Percentiles rank a stretch among this genome's conserved stretches.
Conservation (phyloP, 2,329 filamentous ascomycete species). For the Lecanicillium sp. region DNA sequence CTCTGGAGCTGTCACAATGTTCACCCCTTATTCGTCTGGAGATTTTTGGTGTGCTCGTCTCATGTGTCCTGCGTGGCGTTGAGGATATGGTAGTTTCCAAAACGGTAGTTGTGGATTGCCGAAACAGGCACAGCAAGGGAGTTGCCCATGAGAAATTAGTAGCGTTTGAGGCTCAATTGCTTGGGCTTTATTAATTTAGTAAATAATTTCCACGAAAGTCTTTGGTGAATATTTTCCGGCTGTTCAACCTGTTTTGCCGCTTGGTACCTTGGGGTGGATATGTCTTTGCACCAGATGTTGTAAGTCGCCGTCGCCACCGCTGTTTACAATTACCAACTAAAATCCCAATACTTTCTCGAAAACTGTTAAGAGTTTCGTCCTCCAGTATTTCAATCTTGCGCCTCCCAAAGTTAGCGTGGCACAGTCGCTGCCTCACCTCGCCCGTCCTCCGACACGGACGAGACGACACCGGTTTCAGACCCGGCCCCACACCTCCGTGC, state of each 20-base stretch:
- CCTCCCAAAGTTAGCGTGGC: constrained; percentile 1
- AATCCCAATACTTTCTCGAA: too few species aligned
- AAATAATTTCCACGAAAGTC: too few species aligned
- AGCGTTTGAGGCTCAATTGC: too few species aligned
- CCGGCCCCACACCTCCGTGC: constrained; percentile 8
- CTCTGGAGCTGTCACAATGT: neutral
- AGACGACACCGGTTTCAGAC: constrained; percentile 24
- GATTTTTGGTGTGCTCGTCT: constrained; percentile 2
- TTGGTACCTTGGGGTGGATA: too few species aligned
- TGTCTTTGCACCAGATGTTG: too few species aligned
- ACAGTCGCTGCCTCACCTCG: constrained; percentile 19
- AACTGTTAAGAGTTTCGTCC: neutral
- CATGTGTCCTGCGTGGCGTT: constrained; percentile 1
- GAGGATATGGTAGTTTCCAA: constrained; percentile 2
- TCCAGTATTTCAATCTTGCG: neutral
- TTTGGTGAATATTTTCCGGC: too few species aligned
- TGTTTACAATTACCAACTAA: too few species aligned
- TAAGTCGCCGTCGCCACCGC: too few species aligned
- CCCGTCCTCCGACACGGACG: constrained; percentile 21
- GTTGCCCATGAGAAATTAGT: too few species aligned
- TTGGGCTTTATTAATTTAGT: too few species aligned
- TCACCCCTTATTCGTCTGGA: neutral
- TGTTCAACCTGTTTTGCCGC: too few species aligned
- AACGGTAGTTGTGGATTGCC: constrained; percentile 1
- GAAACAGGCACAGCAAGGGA: constrained; percentile 9